phyloP scores from a whole-genome alignment of 2,329 filamentous ascomycete species.

The Cytospora chrysosperma region DNA sequence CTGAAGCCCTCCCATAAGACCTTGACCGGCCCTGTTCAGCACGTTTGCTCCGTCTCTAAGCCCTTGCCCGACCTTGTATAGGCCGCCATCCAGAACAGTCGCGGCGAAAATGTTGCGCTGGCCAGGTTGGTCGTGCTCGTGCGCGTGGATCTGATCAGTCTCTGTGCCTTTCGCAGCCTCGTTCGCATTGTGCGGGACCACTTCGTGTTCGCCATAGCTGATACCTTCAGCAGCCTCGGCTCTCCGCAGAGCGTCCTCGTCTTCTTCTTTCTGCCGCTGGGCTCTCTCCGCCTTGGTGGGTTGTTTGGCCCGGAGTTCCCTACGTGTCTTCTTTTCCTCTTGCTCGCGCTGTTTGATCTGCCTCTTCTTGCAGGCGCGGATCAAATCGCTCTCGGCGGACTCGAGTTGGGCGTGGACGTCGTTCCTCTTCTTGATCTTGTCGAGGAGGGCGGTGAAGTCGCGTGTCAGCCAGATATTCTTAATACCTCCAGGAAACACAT shows the following conservation, averaged over 20 bases:
- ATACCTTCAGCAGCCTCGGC: slow-evolving; percentile 51
- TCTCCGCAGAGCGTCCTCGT: slow-evolving; percentile 49
- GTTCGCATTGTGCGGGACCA: slow-evolving; percentile 52
- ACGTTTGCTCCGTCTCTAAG: slow-evolving; percentile 45
- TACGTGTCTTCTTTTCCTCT: slow-evolving; percentile 64
- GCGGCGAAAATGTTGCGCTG: neutral
- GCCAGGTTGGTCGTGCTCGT: slow-evolving; percentile 20
- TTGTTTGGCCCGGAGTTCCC: slow-evolving; percentile 46
- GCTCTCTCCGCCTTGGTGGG: slow-evolving; percentile 51
- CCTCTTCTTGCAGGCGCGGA: slow-evolving; percentile 74
- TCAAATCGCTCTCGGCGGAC: slow-evolving; percentile 77
- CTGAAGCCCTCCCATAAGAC: slow-evolving; percentile 45
- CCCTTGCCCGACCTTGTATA: slow-evolving; percentile 50
- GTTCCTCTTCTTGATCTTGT: slow-evolving; percentile 78
- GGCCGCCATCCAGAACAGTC: slow-evolving; percentile 33
- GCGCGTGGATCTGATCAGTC: slow-evolving; percentile 27
- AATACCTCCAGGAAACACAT: slow-evolving; percentile 94
- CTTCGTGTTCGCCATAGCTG: slow-evolving; percentile 52
- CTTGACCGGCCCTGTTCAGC: slow-evolving; percentile 44
- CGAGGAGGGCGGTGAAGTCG: slow-evolving; percentile 77
- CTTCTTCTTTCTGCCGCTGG: slow-evolving; percentile 47
- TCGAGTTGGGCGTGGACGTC: slow-evolving; percentile 72
- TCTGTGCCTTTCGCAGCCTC: slow-evolving; percentile 40
- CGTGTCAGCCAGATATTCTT: slow-evolving; percentile 96
- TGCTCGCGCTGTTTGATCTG: slow-evolving; percentile 68